phyloP scores from a whole-genome alignment of 139 green algal species.

The Dunaliella sp. region DNA sequence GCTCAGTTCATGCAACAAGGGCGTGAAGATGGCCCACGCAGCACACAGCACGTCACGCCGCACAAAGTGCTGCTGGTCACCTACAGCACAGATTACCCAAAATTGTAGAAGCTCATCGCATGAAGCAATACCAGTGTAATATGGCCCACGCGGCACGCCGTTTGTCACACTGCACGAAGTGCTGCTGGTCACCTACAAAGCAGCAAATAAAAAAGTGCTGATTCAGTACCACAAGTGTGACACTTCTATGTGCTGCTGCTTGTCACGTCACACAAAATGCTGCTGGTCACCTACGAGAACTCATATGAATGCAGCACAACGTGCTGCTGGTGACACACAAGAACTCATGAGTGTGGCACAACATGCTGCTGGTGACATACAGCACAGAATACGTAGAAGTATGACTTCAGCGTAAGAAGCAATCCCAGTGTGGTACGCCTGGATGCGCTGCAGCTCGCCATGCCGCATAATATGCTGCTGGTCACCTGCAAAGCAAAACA shows the following conservation, averaged over 20 bases:
- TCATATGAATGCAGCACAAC: no score
- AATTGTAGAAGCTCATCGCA: not conserved
- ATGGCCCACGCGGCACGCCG: constrained; percentile 89
- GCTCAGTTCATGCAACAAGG: constrained; percentile 67
- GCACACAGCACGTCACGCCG: constrained; percentile 87
- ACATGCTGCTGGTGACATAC: no score
- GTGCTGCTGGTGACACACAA: no score
- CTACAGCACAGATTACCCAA: constrained; percentile 28
- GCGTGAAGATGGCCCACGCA: constrained; percentile 92
- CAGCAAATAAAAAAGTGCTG: no score
- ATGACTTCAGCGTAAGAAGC: no score
- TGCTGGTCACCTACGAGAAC: constrained; percentile 86
- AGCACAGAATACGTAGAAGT: no score
- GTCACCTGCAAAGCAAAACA: constrained; percentile 73
- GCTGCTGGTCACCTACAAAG: constrained; percentile 84
- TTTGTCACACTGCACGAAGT: constrained; percentile 94
- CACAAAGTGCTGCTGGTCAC: constrained; percentile 96
- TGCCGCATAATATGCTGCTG: constrained; percentile 95
- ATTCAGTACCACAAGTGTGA: no score
- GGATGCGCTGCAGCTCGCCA: constrained; percentile 89
- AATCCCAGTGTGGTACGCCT: no score
- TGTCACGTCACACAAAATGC: constrained; percentile 93
- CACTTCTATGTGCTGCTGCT: no score
- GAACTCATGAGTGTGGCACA: no score
- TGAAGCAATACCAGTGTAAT: no score